phyloP scores from a whole-genome alignment of 345 rosid genomes.

The Arabis hirsuta region DNA sequence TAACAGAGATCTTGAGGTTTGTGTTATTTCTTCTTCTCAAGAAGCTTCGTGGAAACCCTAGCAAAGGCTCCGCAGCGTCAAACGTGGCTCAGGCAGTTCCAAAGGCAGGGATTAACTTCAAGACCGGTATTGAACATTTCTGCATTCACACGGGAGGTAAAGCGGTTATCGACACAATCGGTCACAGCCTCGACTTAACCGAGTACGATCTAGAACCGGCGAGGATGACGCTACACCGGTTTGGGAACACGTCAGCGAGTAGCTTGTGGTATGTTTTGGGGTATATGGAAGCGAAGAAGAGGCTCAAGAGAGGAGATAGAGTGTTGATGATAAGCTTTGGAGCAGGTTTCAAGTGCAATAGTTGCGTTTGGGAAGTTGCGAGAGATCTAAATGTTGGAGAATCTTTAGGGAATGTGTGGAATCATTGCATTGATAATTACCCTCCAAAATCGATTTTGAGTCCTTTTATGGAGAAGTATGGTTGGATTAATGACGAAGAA shows the following conservation, averaged over 20 bases:
- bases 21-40: slow-evolving; percentile 26
- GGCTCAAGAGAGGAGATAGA: slow-evolving; percentile 53
- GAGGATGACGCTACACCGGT: slow-evolving; percentile 80
- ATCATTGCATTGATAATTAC: slow-evolving; percentile 64
- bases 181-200: slow-evolving; percentile 54
- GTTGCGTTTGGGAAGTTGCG: slow-evolving; percentile 67
- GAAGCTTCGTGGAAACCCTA: slow-evolving; percentile 33
- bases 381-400: slow-evolving; percentile 44
- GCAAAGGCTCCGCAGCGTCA: slow-evolving; percentile 37
- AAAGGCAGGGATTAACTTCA: slow-evolving; percentile 56
- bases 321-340: slow-evolving; percentile 66
- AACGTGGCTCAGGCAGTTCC: slow-evolving; percentile 26
- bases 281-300: slow-evolving; percentile 70
- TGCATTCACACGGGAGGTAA: slow-evolving; percentile 89
- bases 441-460: slow-evolving; percentile 72
- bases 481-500: slow-evolving; percentile 88
- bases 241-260: slow-evolving; percentile 86
- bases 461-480: slow-evolving; percentile 83
- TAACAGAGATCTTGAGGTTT: slow-evolving; percentile 49
- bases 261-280: slow-evolving; percentile 86
- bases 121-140: slow-evolving; percentile 73
- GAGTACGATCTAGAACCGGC: slow-evolving; percentile 80
- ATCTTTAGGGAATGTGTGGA: slow-evolving; percentile 59
- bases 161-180: slow-evolving; percentile 82
- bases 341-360: slow-evolving; percentile 70